A percentile compares a stretch with the other conserved stretches of the same genome.
phyloP scores from a whole-genome alignment of 1,284 basidiomycete species.

The Cronartium quercuum region DNA sequence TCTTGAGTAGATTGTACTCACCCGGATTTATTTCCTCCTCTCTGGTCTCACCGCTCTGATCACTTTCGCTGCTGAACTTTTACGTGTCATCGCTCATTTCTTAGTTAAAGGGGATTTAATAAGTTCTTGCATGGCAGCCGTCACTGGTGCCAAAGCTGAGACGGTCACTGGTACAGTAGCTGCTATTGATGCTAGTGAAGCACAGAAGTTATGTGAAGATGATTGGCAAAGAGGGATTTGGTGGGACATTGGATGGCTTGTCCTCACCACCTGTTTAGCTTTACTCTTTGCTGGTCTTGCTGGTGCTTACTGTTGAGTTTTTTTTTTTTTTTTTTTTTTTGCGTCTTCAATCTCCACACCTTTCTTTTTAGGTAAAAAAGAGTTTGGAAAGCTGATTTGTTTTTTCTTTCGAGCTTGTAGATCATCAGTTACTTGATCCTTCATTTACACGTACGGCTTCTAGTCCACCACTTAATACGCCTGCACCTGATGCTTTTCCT shows the following conservation, averaged over 20 bases:
- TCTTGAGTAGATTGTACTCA: neutral
- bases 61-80: conserved; percentile 35
- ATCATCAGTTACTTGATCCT: conserved; percentile 39
- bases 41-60: conserved; percentile 21
- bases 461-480: neutral
- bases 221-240: conserved; percentile 39
- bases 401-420: neutral
- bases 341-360: neutral
- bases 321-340: neutral
- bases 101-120: conserved; percentile 23
- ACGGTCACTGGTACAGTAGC: conserved; percentile 22
- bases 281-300: conserved; percentile 26
- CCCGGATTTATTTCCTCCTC: conserved; percentile 27
- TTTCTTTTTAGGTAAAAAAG: too few relatives aligned
- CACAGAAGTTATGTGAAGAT: conserved; percentile 24
- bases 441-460: conserved; percentile 10
- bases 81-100: conserved; percentile 37
- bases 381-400: neutral
- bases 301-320: conserved; percentile 34
- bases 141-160: conserved; percentile 34
- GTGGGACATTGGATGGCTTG: conserved; percentile 39
- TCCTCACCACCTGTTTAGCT: conserved; percentile 35
- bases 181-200: conserved; percentile 25
- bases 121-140: conserved; percentile 8
- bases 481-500: conserved; percentile 14